Evolutionary conservation across 2,329 filamentous ascomycete species (phyloP), one percentile per base, ranked within the genome.

Genomic region (Beauveria asiatica): DNA sequence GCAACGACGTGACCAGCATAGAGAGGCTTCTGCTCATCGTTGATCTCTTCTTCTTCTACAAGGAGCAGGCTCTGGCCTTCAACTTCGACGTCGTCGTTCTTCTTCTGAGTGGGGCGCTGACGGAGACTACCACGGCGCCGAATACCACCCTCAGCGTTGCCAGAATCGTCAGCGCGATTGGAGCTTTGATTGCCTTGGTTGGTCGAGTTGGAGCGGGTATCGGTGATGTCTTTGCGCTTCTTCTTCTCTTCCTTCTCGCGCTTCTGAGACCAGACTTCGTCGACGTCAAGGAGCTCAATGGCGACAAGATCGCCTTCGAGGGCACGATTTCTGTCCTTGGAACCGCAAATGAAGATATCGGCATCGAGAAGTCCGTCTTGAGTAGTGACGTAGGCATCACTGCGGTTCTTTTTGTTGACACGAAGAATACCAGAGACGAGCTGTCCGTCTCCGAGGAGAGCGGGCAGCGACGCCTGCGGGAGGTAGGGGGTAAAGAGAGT

Each of bases 191-290:
- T 86, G 63, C 86, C 86, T 64, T 88, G 88, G 68, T 85, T 90
- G 65, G 84, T 88, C 64, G 88, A 88, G 65, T 87, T 87, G 57
- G 84, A 85, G 65, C 93, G 87, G 62, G 90, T 92, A 72, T 97
- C 94, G 39, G 92, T 95, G 62, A 97, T 96, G 70, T 99, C 94
- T 81, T 99, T 99, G 74, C 94, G 90, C 80, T 97, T 99, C 85
- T 99, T 99, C 83, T 99, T 99, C 74, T 99, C 94, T 76, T 99
- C 94, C 74, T 99, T 99, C 75, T 99, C 94, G 60, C 92, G 90
- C 82, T 99, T 99, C 79, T 99, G 94, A 25, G 88, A 85, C 94
- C 94, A 99, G 3, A 99, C 94, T 71, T 99, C 94, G 72, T 97
- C 94, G 8, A 99, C 94, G 70, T 99, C 93, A 56, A 99, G 85